These are phyloP conservation scores for Clarkia xantiana DNA, from an alignment of 345 rosid species.

Conservation along the genomic window DNA sequence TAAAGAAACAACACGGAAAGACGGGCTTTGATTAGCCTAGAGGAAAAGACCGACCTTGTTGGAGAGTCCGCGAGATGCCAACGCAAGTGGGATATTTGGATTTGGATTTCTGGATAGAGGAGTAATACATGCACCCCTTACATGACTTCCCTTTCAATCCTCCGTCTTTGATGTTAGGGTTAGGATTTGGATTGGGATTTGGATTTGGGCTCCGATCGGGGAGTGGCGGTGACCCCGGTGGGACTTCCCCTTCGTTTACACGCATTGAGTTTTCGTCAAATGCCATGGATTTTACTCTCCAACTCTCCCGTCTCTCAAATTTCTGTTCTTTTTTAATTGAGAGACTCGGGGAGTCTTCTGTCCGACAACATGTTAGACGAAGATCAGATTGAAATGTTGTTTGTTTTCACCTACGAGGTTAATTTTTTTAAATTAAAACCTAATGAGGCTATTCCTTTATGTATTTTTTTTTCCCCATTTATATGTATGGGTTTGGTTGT, in stretches of 20 bases:
- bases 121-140: constrained; percentile 33
- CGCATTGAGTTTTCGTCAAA: neutral
- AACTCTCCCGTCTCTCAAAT: too few species aligned
- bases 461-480: too few species aligned
- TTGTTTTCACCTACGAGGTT: too few species aligned
- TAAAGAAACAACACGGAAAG: neutral
- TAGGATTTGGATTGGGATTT: constrained; percentile 12
- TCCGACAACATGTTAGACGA: too few species aligned
- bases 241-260: neutral
- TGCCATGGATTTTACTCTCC: too few species aligned
- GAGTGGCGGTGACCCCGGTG: neutral
- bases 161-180: constrained; percentile 1
- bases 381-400: too few species aligned
- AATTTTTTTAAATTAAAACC: too few species aligned
- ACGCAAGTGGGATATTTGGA: constrained; percentile 27
- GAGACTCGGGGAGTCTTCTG: too few species aligned
- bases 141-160: constrained; percentile 26
- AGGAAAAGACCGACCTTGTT: constrained; percentile 16
- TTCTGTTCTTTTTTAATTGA: too few species aligned
- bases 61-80: constrained; percentile 26
- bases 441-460: too few species aligned
- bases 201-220: constrained; percentile 4
- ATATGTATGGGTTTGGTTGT: too few species aligned
- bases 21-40: neutral
- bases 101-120: constrained; percentile 22